Evolutionary conservation across 2,329 filamentous ascomycete genomes (phyloP).

Genomic region (Pseudogymnoascus verrucosus): DNA sequence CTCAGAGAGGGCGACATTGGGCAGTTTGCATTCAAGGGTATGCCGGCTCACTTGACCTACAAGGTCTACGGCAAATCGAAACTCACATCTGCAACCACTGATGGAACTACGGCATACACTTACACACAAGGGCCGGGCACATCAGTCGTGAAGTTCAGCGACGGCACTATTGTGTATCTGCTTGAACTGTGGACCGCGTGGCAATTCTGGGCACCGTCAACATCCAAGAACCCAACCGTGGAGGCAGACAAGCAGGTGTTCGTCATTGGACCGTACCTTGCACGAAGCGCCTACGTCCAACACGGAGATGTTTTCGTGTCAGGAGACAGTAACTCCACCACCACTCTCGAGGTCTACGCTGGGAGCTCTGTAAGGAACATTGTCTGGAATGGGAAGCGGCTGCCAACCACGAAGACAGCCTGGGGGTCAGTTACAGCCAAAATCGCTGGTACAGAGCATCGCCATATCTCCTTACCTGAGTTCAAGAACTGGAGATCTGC

Average conservation of each 20-base stretch:
- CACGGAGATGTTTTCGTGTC: conserved; percentile 29
- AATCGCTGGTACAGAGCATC: conserved; percentile 32
- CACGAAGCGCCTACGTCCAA: conserved; percentile 32
- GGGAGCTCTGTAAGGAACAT: conserved; percentile 34
- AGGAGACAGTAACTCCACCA: conserved; percentile 35
- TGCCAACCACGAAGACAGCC: conserved; percentile 31
- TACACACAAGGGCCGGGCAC: conserved; percentile 41
- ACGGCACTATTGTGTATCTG: conserved; percentile 42
- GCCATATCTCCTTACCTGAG: conserved; percentile 35
- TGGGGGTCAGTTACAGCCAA: conserved; percentile 38
- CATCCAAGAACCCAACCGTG: conserved; percentile 37
- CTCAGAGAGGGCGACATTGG: conserved; percentile 40
- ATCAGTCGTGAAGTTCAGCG: conserved; percentile 41
- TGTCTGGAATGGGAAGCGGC: conserved; percentile 37
- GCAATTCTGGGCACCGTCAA: conserved; percentile 47
- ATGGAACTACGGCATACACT: conserved; percentile 30
- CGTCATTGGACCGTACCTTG: conserved; percentile 37
- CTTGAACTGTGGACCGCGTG: conserved; percentile 46
- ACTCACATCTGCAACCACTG: conserved; percentile 26
- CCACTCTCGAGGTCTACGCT: conserved; percentile 35
- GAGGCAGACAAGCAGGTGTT: conserved; percentile 38
- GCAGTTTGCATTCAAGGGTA: conserved; percentile 40
- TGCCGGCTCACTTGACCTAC: conserved; percentile 30
- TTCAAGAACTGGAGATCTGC: conserved; percentile 40
- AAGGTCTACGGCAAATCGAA: conserved; percentile 33